Evolutionary conservation across 2,329 filamentous ascomycete species (phyloP), one percentile per base, ranked within the genome.

Genomic region (Onygena corvina): DNA sequence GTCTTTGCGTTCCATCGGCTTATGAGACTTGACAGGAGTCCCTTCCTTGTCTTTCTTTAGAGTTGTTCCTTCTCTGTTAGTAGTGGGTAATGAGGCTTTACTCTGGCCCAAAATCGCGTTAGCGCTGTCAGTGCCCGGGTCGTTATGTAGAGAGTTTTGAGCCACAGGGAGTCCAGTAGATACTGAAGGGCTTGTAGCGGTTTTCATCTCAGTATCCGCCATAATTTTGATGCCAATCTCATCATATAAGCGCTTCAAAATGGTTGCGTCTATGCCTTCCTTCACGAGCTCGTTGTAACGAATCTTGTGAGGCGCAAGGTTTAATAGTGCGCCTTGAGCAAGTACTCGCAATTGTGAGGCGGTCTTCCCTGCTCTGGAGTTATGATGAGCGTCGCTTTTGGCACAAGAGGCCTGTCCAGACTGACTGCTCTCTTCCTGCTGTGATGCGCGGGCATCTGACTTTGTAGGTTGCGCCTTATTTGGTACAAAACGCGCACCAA

Each of bases 261-360:
- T 60, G 1, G 65, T 64, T 30, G 76, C 71, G 56, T 88, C 76
- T 35, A 90, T 74, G 0, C 86, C 84, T 62, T 90, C 84, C 8
- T 79, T 73, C 9, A 89, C 70, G 50, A 90, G 81, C 52, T 86
- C 76, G 49, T 83, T 74, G 59, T 82, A 94, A 16, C 79, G 78
- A 51, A 93, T 79, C 45, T 86, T 83, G 52, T 85, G 70, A 33
- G 68, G 67, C 9, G 64, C 62, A 2, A 89, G 68, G 31, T 77
- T 74, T 25, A 86, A 64, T 33, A 89, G 79, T 3, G 84, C 81
- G 20, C 77, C 76, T 59, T 80, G 76, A 0, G 84, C 84, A 50
- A 68, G 64, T 18, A 67, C 58, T 44, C 66, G 65, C 48, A 71
- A 57, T 50, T 71, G 69, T 11, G 60, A 53, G 7, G 59, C 57